These are phyloP conservation scores for Dictyostelium citrinum DNA, from an alignment of 78 protist species.

Conservation along the genomic window DNA sequence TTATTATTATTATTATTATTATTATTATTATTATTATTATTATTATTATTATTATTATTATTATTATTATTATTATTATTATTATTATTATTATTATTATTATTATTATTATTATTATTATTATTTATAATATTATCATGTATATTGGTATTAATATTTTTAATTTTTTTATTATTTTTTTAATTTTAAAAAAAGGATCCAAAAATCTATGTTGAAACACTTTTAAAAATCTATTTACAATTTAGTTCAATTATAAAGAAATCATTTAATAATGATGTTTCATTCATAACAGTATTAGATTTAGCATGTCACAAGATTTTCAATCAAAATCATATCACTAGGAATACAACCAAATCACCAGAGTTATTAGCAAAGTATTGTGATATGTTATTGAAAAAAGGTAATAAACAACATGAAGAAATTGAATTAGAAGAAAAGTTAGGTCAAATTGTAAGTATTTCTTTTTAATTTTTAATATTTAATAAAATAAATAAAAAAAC, in stretches of 20 bases:
- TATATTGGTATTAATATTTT: no score
- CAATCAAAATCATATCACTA: conserved; percentile 66
- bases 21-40: no score
- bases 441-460: conserved; percentile 75
- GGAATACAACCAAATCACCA: conserved; percentile 72
- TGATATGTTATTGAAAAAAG: conserved; percentile 81
- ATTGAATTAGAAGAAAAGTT: conserved; percentile 82
- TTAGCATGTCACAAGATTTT: conserved; percentile 82
- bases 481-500: background rate
- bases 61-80: background rate
- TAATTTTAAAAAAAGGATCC: conserved; percentile 24
- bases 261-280: conserved; percentile 81
- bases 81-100: no score
- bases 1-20: no score
- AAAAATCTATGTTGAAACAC: conserved; percentile 78
- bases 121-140: no score
- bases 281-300: conserved; percentile 85
- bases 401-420: conserved; percentile 65
- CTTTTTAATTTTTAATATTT: background rate
- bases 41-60: background rate
- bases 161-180: background rate
- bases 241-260: conserved; percentile 46
- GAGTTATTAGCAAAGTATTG: conserved; percentile 89
- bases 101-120: no score
- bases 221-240: conserved; percentile 78